These are phyloP conservation scores for Pythium monospermum DNA, from an alignment of 352 stramenopile genomes.

Conservation along the genomic window DNA sequence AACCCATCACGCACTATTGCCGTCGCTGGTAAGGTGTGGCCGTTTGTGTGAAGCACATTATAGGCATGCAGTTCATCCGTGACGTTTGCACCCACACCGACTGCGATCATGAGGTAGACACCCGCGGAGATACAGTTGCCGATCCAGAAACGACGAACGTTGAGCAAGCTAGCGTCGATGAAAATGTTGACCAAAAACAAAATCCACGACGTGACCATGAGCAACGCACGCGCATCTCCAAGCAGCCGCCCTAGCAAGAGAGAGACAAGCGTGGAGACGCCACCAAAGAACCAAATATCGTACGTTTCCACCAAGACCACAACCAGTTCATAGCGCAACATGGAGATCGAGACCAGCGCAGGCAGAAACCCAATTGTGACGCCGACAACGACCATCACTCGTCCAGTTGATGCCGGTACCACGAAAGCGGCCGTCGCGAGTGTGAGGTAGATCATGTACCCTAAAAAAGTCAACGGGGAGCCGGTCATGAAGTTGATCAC, in stretches of 20 bases:
- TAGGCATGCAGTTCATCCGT: slow-evolving; percentile 8
- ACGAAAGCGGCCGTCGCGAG: neutral
- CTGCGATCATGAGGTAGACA: slow-evolving; percentile 4
- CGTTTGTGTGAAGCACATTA: slow-evolving; percentile 10
- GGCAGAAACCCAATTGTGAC: neutral
- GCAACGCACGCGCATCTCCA: neutral
- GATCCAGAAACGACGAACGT: slow-evolving; percentile 5
- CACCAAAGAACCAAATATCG: slow-evolving; percentile 17
- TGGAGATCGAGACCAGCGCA: neutral
- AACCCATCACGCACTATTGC: slow-evolving; percentile 7
- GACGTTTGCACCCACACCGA: neutral
- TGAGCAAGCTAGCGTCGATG: slow-evolving; percentile 16
- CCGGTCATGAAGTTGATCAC: neutral
- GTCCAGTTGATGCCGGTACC: slow-evolving; percentile 1
- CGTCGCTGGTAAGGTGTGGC: slow-evolving; percentile 3
- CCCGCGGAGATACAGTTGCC: slow-evolving; percentile 3
- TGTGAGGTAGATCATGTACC: neutral
- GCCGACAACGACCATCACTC: neutral
- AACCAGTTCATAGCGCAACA: slow-evolving; percentile 17
- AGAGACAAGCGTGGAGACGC: slow-evolving; percentile 3
- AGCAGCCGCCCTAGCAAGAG: slow-evolving; percentile 7
- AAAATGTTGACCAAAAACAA: slow-evolving; percentile 9
- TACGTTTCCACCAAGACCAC: slow-evolving; percentile 13
- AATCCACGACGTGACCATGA: slow-evolving; percentile 1
- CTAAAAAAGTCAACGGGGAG: neutral